Percentiles rank a stretch among this genome's conserved stretches.
phyloP scores from a whole-genome alignment of 352 stramenopile genomes.

The Phytophthora palmivora region DNA sequence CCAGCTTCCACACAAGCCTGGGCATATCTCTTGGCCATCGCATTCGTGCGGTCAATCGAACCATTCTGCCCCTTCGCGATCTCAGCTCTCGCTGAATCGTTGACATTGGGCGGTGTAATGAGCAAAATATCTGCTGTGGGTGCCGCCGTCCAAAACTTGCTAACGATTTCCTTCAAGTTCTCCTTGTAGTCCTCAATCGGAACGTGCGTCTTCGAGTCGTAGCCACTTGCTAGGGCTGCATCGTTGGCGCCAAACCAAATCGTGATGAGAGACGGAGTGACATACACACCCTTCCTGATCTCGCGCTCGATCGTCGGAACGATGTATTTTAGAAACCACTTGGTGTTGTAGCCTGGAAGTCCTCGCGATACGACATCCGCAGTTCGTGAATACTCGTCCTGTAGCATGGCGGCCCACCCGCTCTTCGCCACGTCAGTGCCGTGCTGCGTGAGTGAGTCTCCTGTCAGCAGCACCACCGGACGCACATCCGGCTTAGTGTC shows the following conservation, averaged over 20 bases:
- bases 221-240: constrained; percentile 22
- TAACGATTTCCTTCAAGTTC: constrained; percentile 23
- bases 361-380: constrained; percentile 51
- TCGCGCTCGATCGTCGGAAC: constrained; percentile 19
- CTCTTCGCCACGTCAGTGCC: constrained; percentile 27
- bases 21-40: constrained; percentile 38
- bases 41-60: constrained; percentile 22
- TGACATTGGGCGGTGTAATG: constrained; percentile 38
- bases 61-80: constrained; percentile 21
- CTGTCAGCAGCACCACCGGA: constrained; percentile 36
- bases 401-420: constrained; percentile 43
- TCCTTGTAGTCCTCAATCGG: constrained; percentile 22
- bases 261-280: constrained; percentile 24
- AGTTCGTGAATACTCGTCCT: constrained; percentile 40
- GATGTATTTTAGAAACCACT: constrained; percentile 50
- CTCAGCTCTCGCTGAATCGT: constrained; percentile 19
- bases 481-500: constrained; percentile 23
- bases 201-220: constrained; percentile 24
- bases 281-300: constrained; percentile 23
- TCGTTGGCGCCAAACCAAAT: constrained; percentile 38
- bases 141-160: constrained; percentile 7
- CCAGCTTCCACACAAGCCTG: constrained; percentile 44
- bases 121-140: constrained; percentile 42
- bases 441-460: constrained; percentile 53
- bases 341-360: constrained; percentile 50